Base-by-base conservation (phyloP, 192 early-diverging fungal species). In the Geranomyces michiganensis region DNA sequence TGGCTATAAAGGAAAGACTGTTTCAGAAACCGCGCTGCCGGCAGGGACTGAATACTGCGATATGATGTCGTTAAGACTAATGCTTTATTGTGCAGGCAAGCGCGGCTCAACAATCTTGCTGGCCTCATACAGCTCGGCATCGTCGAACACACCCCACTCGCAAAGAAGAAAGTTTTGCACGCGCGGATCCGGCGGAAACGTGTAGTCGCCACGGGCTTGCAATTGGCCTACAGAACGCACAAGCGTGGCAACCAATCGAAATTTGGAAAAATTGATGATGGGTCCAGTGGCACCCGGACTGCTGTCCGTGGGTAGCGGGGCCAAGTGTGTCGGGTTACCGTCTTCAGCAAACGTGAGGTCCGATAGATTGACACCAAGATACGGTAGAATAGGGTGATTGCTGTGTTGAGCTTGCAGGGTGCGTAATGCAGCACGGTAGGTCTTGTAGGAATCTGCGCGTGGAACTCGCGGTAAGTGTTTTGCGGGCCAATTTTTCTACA, bases 291-390 rank as follows among this genome's bases (percentile, higher is more conserved):
- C 33, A 10, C 10, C 10, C 10, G 36, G 36, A 41, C 10, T 41
- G 32, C 15, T 45, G 56, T 12, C 41, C 47, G 24, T 32, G 19
- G 24, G 58, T 21, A 44, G 56, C 10, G 76, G 79, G 0, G 73
- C 72, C 24, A 88, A 76, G 67, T 79, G 88, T 0, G 89, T 88
- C 0, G 85, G 84, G 67, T 95, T 94, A 0, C 94, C 93, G 63
- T 94, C 93, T 60, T 94, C 89, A 24, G 91, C 79, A 75, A 96
- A 96, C 0, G 91, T 91, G 71, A 96, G 76, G 62, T 96, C 94
- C 10, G 87, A 91, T 19, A 96, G 76, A 32, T 89, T 92, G 22
- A 93, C 76, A 5, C 93, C 93, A 17, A 94, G 80, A 60, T 92
- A 94, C 0, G 93, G 93, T 1, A 94, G 71, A 8, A 90, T 81